Percentiles rank a stretch among this genome's conserved stretches.
Evolutionary conservation across 2,329 filamentous ascomycete species (phyloP).

Genomic region (Hypoxylon sp.): DNA sequence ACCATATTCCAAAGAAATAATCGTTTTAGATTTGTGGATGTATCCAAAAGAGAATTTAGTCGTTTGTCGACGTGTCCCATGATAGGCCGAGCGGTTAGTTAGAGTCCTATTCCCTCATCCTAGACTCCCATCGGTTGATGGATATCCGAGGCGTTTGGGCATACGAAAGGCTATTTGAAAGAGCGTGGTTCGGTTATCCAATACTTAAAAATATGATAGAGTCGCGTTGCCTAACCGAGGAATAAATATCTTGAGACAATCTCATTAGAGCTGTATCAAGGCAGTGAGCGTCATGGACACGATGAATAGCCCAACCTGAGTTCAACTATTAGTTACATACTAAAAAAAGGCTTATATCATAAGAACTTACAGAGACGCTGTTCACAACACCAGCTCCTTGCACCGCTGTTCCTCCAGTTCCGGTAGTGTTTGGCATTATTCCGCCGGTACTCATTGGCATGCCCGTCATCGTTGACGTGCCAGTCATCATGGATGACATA

Average conservation of each 20-base stretch:
- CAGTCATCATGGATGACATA: slow-evolving; percentile 34
- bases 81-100: not conserved
- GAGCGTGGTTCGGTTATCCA: slow-evolving; percentile 1
- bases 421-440: slow-evolving; percentile 40
- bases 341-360: not conserved
- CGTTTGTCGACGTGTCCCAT: not conserved
- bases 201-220: not conserved
- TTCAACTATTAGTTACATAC: slow-evolving; percentile 33
- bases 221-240: not conserved
- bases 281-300: slow-evolving; percentile 44
- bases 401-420: slow-evolving; percentile 40
- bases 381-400: slow-evolving; percentile 36
- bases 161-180: slow-evolving; percentile 7
- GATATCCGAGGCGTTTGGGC: not conserved
- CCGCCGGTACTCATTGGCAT: slow-evolving; percentile 44
- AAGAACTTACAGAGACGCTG: slow-evolving; percentile 48
- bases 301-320: slow-evolving; percentile 47
- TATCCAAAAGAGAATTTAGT: not conserved
- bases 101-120: not conserved
- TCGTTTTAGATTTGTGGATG: not conserved
- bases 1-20: not conserved
- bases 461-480: slow-evolving; percentile 26
- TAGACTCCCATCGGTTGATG: not conserved
- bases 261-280: slow-evolving; percentile 44
- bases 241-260: not conserved